Evolutionary conservation across 495 filamentous ascomycete species (phyloP).

Genomic region (Aspergillus sclerotiicarbonarius): DNA sequence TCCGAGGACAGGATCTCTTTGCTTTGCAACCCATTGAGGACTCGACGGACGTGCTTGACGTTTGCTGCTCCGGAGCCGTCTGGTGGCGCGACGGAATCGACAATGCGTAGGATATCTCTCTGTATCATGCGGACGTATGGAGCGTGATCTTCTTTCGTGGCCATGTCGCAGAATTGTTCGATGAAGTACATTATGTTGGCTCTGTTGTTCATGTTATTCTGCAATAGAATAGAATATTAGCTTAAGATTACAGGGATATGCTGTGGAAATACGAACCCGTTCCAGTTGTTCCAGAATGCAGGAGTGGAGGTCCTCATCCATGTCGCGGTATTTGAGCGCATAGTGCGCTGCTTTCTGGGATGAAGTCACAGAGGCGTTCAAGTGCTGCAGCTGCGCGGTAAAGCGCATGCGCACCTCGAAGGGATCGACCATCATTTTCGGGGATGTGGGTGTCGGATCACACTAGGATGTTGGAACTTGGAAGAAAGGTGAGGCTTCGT

Average conservation of each 20-base stretch:
- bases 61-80: slow-evolving; percentile 92
- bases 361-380: slow-evolving; percentile 85
- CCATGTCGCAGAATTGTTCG: slow-evolving; percentile 88
- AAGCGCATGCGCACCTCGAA: slow-evolving; percentile 99
- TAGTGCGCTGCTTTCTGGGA: slow-evolving; percentile 92
- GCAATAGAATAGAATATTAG: not conserved
- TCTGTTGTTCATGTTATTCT: slow-evolving; percentile 93
- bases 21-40: slow-evolving; percentile 64
- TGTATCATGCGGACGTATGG: slow-evolving; percentile 92
- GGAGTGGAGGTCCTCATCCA: slow-evolving; percentile 94
- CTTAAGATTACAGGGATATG: not conserved
- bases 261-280: slow-evolving; percentile 47
- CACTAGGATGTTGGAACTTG: not conserved
- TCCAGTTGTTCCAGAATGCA: slow-evolving; percentile 97
- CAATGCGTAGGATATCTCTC: slow-evolving; percentile 81
- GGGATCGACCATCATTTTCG: slow-evolving; percentile 74
- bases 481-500: not conserved
- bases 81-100: slow-evolving; percentile 78
- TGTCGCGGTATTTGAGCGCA: slow-evolving; percentile 86
- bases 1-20: slow-evolving; percentile 66
- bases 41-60: slow-evolving; percentile 83
- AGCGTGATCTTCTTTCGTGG: slow-evolving; percentile 66
- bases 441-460: not conserved
- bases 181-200: slow-evolving; percentile 99
- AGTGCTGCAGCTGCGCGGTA: slow-evolving; percentile 77